These are phyloP conservation scores for Saccharomyces hybrid DNA, from an alignment of 1,139 yeast genomes.

Conservation along the genomic window DNA sequence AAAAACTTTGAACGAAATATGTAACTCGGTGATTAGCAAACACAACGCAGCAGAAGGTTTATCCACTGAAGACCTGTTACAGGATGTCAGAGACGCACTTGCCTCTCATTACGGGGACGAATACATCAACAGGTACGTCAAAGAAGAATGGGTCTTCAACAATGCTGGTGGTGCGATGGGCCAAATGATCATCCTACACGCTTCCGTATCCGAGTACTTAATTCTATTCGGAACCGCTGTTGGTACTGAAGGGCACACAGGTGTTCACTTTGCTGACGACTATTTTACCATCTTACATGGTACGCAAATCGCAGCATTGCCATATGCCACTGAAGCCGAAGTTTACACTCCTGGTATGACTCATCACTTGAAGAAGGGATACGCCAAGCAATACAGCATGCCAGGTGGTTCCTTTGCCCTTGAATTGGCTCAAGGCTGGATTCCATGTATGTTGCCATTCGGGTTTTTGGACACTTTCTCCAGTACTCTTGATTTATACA, in stretches of 20 bases:
- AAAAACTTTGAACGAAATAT: slow-evolving; percentile 40
- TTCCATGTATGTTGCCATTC: slow-evolving; percentile 95
- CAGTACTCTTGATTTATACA: slow-evolving; percentile 70
- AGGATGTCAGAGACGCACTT: slow-evolving; percentile 52
- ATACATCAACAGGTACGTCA: slow-evolving; percentile 57
- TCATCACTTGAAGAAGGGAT: slow-evolving; percentile 69
- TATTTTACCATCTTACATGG: slow-evolving; percentile 87
- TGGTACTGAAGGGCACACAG: slow-evolving; percentile 95
- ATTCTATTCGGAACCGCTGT: slow-evolving; percentile 82
- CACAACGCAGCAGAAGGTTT: slow-evolving; percentile 35
- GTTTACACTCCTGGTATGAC: slow-evolving; percentile 72
- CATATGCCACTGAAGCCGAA: slow-evolving; percentile 54
- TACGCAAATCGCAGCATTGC: slow-evolving; percentile 61
- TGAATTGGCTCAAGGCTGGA: slow-evolving; percentile 98
- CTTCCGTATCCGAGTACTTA: slow-evolving; percentile 88
- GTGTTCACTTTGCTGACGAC: slow-evolving; percentile 93
- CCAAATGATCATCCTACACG: slow-evolving; percentile 88
- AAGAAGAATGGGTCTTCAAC: slow-evolving; percentile 89
- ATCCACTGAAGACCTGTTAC: slow-evolving; percentile 35
- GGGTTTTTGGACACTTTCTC: slow-evolving; percentile 76
- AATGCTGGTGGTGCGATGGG: slow-evolving; percentile 99
- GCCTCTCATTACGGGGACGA: slow-evolving; percentile 59
- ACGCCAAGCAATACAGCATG: slow-evolving; percentile 79
- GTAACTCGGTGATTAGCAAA: slow-evolving; percentile 43
- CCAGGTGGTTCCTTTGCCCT: slow-evolving; percentile 75